Evolutionary conservation across 2,329 filamentous ascomycete genomes (phyloP).

Genomic region (Trichoderma semiorbis): DNA sequence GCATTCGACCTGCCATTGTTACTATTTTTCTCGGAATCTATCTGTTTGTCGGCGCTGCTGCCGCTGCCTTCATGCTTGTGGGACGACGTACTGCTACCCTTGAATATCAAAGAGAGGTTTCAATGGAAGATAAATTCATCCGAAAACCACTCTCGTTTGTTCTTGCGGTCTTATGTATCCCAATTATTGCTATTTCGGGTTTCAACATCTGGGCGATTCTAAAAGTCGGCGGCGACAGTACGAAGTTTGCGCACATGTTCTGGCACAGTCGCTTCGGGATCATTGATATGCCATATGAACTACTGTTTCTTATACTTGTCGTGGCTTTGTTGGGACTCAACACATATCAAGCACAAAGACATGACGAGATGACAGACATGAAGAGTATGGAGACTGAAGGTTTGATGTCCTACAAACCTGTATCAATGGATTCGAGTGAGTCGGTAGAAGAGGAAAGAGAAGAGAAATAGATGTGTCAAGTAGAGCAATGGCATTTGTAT

Average conservation of each 20-base stretch:
- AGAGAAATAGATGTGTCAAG: neutral
- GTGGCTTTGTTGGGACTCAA: neutral
- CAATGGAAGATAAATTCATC: neutral
- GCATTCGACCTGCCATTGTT: neutral
- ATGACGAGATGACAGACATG: neutral
- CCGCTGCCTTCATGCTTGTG: neutral
- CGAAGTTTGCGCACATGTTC: neutral
- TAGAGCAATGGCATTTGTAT: neutral
- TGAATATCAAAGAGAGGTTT: neutral
- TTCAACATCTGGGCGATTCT: neutral
- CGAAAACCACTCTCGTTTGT: neutral
- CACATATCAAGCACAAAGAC: neutral
- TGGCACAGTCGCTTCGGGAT: neutral
- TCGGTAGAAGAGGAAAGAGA: neutral
- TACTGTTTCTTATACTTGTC: neutral
- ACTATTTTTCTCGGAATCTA: neutral
- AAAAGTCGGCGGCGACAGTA: neutral
- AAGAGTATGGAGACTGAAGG: neutral
- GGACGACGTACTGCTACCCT: neutral
- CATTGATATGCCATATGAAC: neutral
- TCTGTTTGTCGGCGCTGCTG: neutral
- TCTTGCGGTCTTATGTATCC: neutral
- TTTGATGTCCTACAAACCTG: neutral
- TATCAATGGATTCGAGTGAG: neutral
- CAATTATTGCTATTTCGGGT: neutral